Conservation (phyloP, 2,329 filamentous ascomycete species). For the Beauveria asiatica region DNA sequence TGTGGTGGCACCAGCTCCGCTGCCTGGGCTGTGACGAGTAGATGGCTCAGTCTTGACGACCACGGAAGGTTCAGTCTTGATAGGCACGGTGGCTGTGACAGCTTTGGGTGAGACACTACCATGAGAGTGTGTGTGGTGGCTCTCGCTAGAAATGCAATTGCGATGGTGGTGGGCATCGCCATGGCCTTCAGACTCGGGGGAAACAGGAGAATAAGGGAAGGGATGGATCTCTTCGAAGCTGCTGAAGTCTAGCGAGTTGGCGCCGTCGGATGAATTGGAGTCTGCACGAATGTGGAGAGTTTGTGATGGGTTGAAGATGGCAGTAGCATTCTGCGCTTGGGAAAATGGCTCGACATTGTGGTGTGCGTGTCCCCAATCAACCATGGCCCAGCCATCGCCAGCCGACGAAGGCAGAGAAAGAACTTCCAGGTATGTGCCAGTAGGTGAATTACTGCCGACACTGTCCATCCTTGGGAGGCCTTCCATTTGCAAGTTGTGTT, state of each 20-base stretch:
- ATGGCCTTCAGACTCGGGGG: constrained; percentile 70
- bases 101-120: constrained; percentile 60
- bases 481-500: constrained; percentile 49
- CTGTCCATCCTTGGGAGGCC: constrained; percentile 30
- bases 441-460: constrained; percentile 37
- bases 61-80: constrained; percentile 42
- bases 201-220: constrained; percentile 72
- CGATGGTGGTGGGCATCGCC: constrained; percentile 53
- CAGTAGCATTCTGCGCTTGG: constrained; percentile 36
- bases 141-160: constrained; percentile 53
- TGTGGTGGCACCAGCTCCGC: constrained; percentile 51
- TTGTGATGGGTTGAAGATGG: constrained; percentile 87
- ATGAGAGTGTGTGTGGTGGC: constrained; percentile 31
- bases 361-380: constrained; percentile 66
- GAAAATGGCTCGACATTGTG: constrained; percentile 56
- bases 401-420: constrained; percentile 72
- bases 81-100: constrained; percentile 59
- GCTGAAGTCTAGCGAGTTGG: constrained; percentile 57
- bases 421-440: constrained; percentile 65
- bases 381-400: constrained; percentile 78
- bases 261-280: constrained; percentile 74
- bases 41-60: constrained; percentile 36
- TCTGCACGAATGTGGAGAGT: constrained; percentile 80
- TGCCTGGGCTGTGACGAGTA: constrained; percentile 51
- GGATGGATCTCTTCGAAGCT: constrained; percentile 72